A percentile compares a stretch with the other conserved stretches of the same genome.
Conservation (phyloP, 495 filamentous ascomycete species). For the Penicillium coprophilum region DNA sequence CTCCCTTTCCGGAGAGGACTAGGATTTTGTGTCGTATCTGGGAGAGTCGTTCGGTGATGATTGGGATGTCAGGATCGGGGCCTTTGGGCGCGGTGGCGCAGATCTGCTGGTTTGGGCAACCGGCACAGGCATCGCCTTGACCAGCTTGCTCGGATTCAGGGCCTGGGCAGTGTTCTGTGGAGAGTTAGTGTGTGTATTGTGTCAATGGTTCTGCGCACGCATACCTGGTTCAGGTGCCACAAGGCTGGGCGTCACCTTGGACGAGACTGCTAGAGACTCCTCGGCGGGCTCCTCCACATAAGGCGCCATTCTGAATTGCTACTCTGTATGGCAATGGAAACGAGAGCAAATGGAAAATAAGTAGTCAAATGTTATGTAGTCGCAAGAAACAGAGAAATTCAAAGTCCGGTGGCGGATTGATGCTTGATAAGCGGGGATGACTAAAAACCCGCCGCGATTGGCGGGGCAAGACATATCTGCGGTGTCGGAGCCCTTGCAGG, state of each 20-base stretch:
- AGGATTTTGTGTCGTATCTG: constrained; percentile 87
- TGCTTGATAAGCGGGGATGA: constrained; percentile 48
- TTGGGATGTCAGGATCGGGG: constrained; percentile 87
- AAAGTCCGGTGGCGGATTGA: constrained; percentile 26
- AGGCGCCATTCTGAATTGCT: constrained; percentile 55
- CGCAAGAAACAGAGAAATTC: constrained; percentile 18
- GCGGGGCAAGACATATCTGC: constrained; percentile 24
- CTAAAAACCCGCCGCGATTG: constrained; percentile 40
- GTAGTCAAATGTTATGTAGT: not conserved
- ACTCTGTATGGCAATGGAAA: not conserved
- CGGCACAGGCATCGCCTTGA: constrained; percentile 81
- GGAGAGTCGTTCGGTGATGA: constrained; percentile 80
- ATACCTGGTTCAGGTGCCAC: constrained; percentile 87
- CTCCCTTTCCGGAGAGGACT: constrained; percentile 90
- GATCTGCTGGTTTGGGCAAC: constrained; percentile 93
- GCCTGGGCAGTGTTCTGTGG: constrained; percentile 84
- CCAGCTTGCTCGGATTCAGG: constrained; percentile 87
- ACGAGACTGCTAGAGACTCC: constrained; percentile 64
- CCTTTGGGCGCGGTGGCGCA: constrained; percentile 94
- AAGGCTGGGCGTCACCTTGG: constrained; percentile 71
- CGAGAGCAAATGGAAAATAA: constrained; percentile 7
- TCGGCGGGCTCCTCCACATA: constrained; percentile 67
- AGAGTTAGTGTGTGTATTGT: constrained; percentile 8
- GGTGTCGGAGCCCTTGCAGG: constrained; percentile 25
- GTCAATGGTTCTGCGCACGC: constrained; percentile 16